Base-by-base conservation (phyloP, 352 stramenopile genomes). In the Phytophthora pini region DNA sequence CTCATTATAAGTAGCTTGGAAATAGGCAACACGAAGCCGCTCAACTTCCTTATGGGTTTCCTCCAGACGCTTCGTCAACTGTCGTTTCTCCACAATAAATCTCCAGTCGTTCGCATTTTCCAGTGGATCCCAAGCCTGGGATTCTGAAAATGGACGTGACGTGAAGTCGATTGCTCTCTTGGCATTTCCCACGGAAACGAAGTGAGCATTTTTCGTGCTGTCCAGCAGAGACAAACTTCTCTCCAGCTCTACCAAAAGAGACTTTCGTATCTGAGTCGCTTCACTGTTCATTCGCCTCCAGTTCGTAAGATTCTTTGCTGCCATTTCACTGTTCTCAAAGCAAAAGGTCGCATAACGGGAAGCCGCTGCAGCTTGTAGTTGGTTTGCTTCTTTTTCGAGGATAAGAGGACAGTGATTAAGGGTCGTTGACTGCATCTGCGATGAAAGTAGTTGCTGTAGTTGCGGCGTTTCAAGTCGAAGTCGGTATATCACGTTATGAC, bases 101-200 rank as follows among this genome's bases (percentile, higher is more conserved):
- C 56, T 76, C 81, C 87, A 90, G 58, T 94, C 80, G 49, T 92
- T 94, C 4, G 87, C 84, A 53, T 94, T 94, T 59, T 94, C 87
- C 2, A 94, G 62, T 1, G 79, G 73, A 61, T 94, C 87, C 87
- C 87, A 94, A 4, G 84, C 80, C 52, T 93, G 84, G 5, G 82
- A 72, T 56, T 90, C 67, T 17, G 77, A 72, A 49, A 93, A 91
- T 1, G 65, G 64, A 0, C 77, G 72, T 11, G 76, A 87, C 1
- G 72, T 46, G 24, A 90, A 92, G 29, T 87, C 79, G 4, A 92
- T 61, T 2, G 80, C 78, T 46, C 68, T 72, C 43, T 72, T 72
- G 5, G 84, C 76, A 20, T 74, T 78, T 4, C 65, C 53, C 2
- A 83, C 67, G 0, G 81, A 70, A 34, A 63, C 32, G 15, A 8